Conservation (phyloP, 768 basidiomycete species). For the Suillus spraguei region DNA sequence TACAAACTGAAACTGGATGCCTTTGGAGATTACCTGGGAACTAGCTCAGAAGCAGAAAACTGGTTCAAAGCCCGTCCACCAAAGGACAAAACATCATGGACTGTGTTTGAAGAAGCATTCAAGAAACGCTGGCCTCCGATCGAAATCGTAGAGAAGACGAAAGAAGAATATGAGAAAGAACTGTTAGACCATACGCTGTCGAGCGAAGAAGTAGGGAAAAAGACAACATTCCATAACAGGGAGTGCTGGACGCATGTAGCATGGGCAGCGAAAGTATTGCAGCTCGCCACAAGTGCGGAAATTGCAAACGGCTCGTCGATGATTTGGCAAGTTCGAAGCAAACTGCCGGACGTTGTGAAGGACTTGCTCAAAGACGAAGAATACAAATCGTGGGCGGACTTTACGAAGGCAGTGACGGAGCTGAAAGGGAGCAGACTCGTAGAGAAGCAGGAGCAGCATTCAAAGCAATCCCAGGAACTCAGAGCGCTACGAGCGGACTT, state of each 20-base stretch:
- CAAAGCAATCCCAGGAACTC: no score
- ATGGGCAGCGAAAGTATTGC: neutral
- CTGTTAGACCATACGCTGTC: no score
- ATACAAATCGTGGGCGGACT: neutral
- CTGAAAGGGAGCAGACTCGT: neutral
- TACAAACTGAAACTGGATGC: no score
- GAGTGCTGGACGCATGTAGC: neutral
- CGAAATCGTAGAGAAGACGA: neutral
- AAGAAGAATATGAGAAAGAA: neutral
- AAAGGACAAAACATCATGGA: neutral
- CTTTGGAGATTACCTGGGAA: no score
- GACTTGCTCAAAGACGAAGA: neutral
- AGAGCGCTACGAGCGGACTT: no score
- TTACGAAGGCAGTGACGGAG: neutral
- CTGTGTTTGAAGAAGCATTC: neutral
- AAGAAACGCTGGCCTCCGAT: neutral
- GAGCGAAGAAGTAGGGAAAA: neutral
- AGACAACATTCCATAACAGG: neutral
- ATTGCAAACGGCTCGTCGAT: neutral
- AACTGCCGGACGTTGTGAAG: neutral
- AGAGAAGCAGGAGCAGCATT: no score
- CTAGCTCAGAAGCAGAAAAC: no score
- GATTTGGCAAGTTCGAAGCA: neutral
- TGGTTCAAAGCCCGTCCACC: no score
- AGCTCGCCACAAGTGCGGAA: conserved; percentile 26